These are phyloP conservation scores for Albophoma yamanashiensis DNA, from an alignment of 2,329 filamentous ascomycete genomes.

Conservation along the genomic window DNA sequence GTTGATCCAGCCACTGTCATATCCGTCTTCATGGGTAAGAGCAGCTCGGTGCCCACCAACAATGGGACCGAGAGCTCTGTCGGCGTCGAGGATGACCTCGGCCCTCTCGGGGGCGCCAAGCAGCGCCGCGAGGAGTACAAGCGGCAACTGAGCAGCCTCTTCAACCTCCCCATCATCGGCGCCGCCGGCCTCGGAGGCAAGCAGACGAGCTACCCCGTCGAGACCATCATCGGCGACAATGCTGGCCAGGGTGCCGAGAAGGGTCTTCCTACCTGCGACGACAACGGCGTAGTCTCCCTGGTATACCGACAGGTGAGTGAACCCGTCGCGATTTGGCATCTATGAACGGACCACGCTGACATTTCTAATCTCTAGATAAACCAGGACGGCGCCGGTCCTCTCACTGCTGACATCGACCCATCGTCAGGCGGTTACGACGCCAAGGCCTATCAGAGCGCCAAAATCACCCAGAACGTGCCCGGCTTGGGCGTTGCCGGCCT, in stretches of 20 bases:
- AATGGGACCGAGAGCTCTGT: constrained; percentile 17
- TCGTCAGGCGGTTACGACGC: constrained; percentile 53
- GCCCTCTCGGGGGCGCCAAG: constrained; percentile 9
- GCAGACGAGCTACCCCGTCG: constrained; percentile 29
- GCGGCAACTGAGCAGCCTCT: constrained; percentile 18
- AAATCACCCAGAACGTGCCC: constrained; percentile 50
- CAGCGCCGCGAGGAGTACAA: constrained; percentile 12
- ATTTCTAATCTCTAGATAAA: constrained; percentile 44
- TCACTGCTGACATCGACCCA: constrained; percentile 48
- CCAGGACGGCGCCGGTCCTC: constrained; percentile 57
- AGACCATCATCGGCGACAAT: constrained; percentile 42
- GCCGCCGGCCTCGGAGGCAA: constrained; percentile 12
- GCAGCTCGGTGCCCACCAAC: constrained; percentile 24
- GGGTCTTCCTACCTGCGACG: constrained; percentile 50
- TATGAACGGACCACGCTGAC: neutral
- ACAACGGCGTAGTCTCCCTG: constrained; percentile 51
- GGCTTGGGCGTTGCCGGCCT: constrained; percentile 45
- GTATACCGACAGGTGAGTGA: constrained; percentile 40
- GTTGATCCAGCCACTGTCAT: constrained; percentile 48
- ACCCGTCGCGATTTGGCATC: constrained; percentile 2
- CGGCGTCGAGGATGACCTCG: constrained; percentile 32
- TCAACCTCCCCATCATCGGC: constrained; percentile 8
- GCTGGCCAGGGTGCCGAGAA: constrained; percentile 39
- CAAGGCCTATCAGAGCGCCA: constrained; percentile 47
- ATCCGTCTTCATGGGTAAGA: constrained; percentile 46